Evolutionary conservation across 176 grass and related monocot species (phyloP).

Genomic region (Musa acuminata): DNA sequence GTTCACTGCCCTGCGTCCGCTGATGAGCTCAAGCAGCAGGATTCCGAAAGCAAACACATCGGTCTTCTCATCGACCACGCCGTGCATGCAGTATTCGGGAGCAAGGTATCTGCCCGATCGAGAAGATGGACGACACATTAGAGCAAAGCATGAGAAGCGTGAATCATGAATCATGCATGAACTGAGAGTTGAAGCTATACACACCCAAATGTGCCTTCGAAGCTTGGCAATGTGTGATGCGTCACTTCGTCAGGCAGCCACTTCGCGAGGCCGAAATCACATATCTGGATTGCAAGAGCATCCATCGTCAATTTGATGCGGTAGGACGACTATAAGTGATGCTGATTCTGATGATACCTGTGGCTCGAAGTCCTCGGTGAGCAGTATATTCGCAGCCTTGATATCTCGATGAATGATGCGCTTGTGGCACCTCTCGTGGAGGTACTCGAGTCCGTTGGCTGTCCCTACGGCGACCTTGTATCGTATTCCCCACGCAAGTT

Average conservation of each 20-base stretch:
- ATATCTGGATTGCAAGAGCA: slow-evolving; percentile 33
- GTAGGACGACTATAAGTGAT: neutral
- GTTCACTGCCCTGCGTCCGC: slow-evolving; percentile 62
- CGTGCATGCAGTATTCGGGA: slow-evolving; percentile 71
- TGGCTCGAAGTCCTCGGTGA: slow-evolving; percentile 63
- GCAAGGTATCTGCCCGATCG: slow-evolving; percentile 47
- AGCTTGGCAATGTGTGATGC: slow-evolving; percentile 51
- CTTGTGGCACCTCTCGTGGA: slow-evolving; percentile 52
- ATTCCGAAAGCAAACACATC: slow-evolving; percentile 69
- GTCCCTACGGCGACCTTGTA: slow-evolving; percentile 46
- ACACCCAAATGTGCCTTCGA: slow-evolving; percentile 83
- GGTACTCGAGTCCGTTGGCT: slow-evolving; percentile 58
- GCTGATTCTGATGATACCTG: slow-evolving; percentile 27
- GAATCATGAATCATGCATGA: neutral
- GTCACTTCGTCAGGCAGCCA: slow-evolving; percentile 68
- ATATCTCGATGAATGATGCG: slow-evolving; percentile 84
- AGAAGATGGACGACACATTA: neutral
- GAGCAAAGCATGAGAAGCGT: neutral
- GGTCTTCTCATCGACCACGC: slow-evolving; percentile 83
- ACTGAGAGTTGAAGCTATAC: neutral
- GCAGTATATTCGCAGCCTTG: slow-evolving; percentile 65
- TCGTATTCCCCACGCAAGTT: slow-evolving; percentile 50
- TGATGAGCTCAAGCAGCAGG: slow-evolving; percentile 61
- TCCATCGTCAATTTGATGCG: neutral
- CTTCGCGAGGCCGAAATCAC: slow-evolving; percentile 85